Percentiles rank a stretch among this genome's conserved stretches.
These are phyloP conservation scores for Tylopilus orsonianus DNA, from an alignment of 1,284 basidiomycete species.

Conservation along the genomic window DNA sequence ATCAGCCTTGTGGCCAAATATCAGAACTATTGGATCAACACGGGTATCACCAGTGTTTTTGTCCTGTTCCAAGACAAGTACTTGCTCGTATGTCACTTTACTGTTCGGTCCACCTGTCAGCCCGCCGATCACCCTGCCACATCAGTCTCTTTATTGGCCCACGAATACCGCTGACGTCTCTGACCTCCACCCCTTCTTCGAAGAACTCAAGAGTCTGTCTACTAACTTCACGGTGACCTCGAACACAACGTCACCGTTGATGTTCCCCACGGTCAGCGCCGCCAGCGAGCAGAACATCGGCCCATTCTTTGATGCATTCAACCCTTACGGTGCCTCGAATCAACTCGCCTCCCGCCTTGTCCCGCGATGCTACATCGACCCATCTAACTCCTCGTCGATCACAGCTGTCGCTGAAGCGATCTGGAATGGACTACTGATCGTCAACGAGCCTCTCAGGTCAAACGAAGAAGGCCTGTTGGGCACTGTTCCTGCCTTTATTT, in stretches of 20 bases:
- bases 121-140: not conserved
- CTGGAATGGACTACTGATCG: constrained; percentile 14
- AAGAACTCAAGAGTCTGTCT: constrained; percentile 13
- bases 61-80: not conserved
- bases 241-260: constrained; percentile 5
- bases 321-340: constrained; percentile 5
- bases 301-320: constrained; percentile 4
- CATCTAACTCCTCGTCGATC: constrained; percentile 8
- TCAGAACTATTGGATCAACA: constrained; percentile 12
- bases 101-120: not conserved
- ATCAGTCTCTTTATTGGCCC: constrained; percentile 13
- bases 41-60: constrained; percentile 4
- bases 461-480: not conserved
- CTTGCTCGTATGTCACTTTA: constrained; percentile 10
- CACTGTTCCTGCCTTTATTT: not conserved
- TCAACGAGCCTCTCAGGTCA: not conserved
- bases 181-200: constrained; percentile 16
- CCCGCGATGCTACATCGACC: constrained; percentile 10
- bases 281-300: constrained; percentile 1
- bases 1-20: constrained; percentile 13
- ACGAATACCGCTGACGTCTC: not conserved
- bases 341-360: constrained; percentile 17
- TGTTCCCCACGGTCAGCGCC: constrained; percentile 10
- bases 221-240: constrained; percentile 7
- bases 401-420: constrained; percentile 13